Conservation (phyloP, 768 basidiomycete species). For the Mycena polygramma region DNA sequence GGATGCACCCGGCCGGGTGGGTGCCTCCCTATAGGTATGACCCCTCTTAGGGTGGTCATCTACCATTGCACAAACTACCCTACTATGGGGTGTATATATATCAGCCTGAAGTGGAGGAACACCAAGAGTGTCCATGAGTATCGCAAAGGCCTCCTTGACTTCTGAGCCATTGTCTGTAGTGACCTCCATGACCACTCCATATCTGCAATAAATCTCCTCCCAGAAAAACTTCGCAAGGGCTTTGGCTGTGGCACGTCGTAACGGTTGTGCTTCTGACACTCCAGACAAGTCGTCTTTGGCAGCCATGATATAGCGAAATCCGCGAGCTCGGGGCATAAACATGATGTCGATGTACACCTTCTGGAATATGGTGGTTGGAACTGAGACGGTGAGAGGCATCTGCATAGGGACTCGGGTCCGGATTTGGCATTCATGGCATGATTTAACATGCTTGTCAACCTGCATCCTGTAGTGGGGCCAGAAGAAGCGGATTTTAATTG, state of each 20-base stretch:
- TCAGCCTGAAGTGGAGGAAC: too few relatives aligned
- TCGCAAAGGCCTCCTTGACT: conserved; percentile 33
- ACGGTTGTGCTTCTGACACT: conserved; percentile 39
- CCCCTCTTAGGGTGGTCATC: too few relatives aligned
- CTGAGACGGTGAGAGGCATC: conserved; percentile 29
- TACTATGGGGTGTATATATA: too few relatives aligned
- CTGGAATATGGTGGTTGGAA: conserved; percentile 28
- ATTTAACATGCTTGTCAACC: conserved; percentile 38
- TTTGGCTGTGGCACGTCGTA: conserved; percentile 27
- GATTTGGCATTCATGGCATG: conserved; percentile 46
- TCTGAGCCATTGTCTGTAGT: conserved; percentile 47
- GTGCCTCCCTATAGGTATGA: too few relatives aligned
- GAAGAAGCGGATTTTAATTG: conserved; percentile 37
- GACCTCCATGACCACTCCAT: conserved; percentile 41
- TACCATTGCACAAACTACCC: too few relatives aligned
- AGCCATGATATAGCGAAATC: conserved; percentile 42
- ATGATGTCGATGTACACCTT: conserved; percentile 43
- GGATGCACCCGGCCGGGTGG: too few relatives aligned
- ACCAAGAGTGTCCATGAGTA: not conserved
- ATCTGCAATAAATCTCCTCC: conserved; percentile 49
- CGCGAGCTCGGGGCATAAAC: conserved; percentile 40
- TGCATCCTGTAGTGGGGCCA: conserved; percentile 39
- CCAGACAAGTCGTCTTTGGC: conserved; percentile 45
- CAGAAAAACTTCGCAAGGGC: conserved; percentile 45
- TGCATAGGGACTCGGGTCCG: conserved; percentile 20